A percentile compares a stretch with the other conserved stretches of the same genome.
phyloP scores from a whole-genome alignment of 2,329 filamentous ascomycete genomes.

The Penicillium sp. region DNA sequence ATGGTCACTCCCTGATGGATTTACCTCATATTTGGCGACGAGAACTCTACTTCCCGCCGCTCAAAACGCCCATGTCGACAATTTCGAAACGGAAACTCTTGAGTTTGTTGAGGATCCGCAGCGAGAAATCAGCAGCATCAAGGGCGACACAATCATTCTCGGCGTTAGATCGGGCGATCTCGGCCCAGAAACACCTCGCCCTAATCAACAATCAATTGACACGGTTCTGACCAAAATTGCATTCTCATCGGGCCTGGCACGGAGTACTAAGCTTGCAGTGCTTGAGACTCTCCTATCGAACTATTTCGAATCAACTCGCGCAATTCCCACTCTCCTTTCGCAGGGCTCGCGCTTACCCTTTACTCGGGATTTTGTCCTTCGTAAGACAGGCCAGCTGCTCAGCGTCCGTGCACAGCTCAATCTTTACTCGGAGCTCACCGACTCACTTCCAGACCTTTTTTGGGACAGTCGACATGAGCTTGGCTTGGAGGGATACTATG shows the following conservation, averaged over 20 bases:
- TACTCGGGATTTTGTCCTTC: conserved; percentile 77
- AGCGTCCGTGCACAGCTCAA: conserved; percentile 90
- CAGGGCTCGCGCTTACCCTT: conserved; percentile 66
- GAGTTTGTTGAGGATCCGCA: conserved; percentile 79
- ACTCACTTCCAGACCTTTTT: conserved; percentile 92
- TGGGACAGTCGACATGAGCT: conserved; percentile 92
- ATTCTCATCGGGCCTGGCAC: conserved; percentile 89
- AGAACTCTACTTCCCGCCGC: conserved; percentile 75
- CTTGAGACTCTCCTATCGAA: conserved; percentile 79
- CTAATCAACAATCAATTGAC: conserved; percentile 51
- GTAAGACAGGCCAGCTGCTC: conserved; percentile 90
- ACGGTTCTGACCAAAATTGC: conserved; percentile 88
- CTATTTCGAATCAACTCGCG: conserved; percentile 85
- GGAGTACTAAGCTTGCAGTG: conserved; percentile 91
- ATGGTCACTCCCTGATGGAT: conserved; percentile 81
- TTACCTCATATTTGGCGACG: conserved; percentile 70
- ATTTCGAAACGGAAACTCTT: conserved; percentile 84
- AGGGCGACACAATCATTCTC: conserved; percentile 85
- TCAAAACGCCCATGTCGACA: conserved; percentile 69
- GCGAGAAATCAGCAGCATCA: conserved; percentile 74
- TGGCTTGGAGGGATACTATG: conserved; percentile 91
- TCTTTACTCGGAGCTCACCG: conserved; percentile 94
- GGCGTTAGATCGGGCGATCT: conserved; percentile 65
- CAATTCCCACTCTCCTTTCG: conserved; percentile 78
- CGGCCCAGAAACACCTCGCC: conserved; percentile 26